Base-by-base conservation (phyloP, 2,329 filamentous ascomycete genomes). In the Drechslerella dactyloides region DNA sequence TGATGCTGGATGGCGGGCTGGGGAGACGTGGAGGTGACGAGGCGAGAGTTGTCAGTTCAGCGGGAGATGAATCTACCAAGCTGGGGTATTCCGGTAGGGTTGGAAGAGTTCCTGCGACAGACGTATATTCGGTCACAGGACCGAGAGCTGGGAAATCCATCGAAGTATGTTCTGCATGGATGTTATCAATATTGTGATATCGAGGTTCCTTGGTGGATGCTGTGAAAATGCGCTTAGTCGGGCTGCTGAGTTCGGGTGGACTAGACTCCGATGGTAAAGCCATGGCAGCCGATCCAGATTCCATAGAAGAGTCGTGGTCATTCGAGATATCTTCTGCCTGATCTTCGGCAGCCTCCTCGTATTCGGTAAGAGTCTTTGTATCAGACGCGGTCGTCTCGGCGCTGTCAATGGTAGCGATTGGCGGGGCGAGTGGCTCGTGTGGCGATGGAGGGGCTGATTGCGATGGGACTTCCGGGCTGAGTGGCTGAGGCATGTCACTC, bases 21-120 rank as follows among this genome's bases (percentile, higher is more conserved):
- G 66, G 50, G n/a, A 70, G 50, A 27, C 42, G 53, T n/a, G 66
- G 66, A 52, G 66, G 66, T 5, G 66, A 70, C 2, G 66, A 70
- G 42, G 54, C 40, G 50, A 57, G 46, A n/a, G 50, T 23, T 1
- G 42, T 50, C 13, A 54, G 42, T 21, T 70, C 59, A 1, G 21
- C 10, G 13, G 61, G 59, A 35, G 56, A 60, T 5, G 59, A 60
- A 4, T 62, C 53, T 1, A n/a, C n/a, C n/a, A 21, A 30, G 23
- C 46, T 35, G n/a, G 46, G 53, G 21, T 23, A 59, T 64, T 70
- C 66, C 4, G 66, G 27, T n/a, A 70, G 64, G 8, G 55, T 60
- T 60, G 66, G 66, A 10, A 70, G 46, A 15, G 57, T 21, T 52
- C 46, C 46, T 17, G 52, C 13, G n/a, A 42, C 19, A 27, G 44